phyloP scores from a whole-genome alignment of 1,284 basidiomycete genomes.

The Ceratobasidium sp. region DNA sequence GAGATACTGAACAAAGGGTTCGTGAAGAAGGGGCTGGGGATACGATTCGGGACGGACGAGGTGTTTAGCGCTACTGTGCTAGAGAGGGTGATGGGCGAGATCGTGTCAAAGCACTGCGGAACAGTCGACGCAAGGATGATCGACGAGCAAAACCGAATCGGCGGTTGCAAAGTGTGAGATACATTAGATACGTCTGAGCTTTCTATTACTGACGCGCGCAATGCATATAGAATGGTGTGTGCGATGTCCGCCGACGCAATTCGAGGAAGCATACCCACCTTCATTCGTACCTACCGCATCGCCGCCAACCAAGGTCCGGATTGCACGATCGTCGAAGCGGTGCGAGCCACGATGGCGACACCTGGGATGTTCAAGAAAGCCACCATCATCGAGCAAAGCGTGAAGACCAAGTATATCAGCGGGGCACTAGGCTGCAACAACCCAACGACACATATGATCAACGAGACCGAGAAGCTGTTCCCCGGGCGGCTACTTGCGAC shows the following conservation, averaged over 20 bases:
- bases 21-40: neutral
- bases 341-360: neutral
- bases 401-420: neutral
- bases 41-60: neutral
- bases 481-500: neutral
- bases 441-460: neutral
- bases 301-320: neutral
- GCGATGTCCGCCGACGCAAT: neutral
- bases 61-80: conserved; percentile 10
- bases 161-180: conserved; percentile 1
- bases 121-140: neutral
- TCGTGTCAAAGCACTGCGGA: neutral
- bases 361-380: neutral
- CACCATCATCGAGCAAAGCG: neutral
- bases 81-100: conserved; percentile 6
- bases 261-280: neutral
- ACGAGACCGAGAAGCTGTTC: neutral
- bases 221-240: neutral
- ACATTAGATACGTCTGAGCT: neutral
- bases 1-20: conserved; percentile 42
- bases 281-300: neutral
- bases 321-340: conserved; percentile 1
- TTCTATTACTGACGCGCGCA: neutral
- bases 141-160: neutral
- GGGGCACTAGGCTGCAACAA: conserved; percentile 6